Conservation (phyloP, 2,329 filamentous ascomycete genomes). For the Neodidymelliopsis sp. region DNA sequence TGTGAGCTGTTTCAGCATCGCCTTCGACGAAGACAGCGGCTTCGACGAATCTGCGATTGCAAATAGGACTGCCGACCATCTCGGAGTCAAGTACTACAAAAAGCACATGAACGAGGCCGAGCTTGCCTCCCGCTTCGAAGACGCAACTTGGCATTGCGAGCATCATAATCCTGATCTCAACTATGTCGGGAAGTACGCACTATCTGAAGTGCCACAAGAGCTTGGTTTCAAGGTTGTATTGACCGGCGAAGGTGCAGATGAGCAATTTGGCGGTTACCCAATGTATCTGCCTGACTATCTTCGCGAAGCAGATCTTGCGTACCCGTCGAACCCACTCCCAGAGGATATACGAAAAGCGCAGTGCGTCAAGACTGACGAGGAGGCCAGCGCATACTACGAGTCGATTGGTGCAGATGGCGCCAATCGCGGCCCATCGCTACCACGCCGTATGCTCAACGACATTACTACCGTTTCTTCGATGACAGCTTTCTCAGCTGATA, state of each 20-base stretch:
- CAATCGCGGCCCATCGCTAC: constrained; percentile 34
- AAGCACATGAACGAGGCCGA: constrained; percentile 54
- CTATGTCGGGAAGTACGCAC: constrained; percentile 58
- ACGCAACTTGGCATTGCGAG: constrained; percentile 56
- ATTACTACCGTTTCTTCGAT: constrained; percentile 49
- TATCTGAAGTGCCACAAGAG: constrained; percentile 55
- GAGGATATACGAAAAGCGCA: constrained; percentile 11
- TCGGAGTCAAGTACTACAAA: constrained; percentile 55
- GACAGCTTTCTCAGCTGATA: constrained; percentile 41
- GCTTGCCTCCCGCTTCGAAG: constrained; percentile 54
- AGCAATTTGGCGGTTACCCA: constrained; percentile 62
- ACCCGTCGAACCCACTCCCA: constrained; percentile 5
- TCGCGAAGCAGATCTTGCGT: constrained; percentile 54
- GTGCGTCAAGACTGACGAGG: constrained; percentile 17
- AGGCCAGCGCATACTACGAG: constrained; percentile 17
- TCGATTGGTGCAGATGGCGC: constrained; percentile 35
- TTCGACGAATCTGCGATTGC: constrained; percentile 61
- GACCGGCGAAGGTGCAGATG: constrained; percentile 61
- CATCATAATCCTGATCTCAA: constrained; percentile 60
- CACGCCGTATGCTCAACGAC: constrained; percentile 50
- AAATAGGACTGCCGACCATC: constrained; percentile 55
- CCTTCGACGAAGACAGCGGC: constrained; percentile 59
- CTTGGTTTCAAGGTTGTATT: constrained; percentile 62
- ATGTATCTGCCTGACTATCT: constrained; percentile 57
- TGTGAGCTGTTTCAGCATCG: constrained; percentile 59